Evolutionary conservation across 176 grass and related monocot genomes (phyloP), one percentile per base, ranked within the genome.

Genomic region (Saccharum spontaneum): DNA sequence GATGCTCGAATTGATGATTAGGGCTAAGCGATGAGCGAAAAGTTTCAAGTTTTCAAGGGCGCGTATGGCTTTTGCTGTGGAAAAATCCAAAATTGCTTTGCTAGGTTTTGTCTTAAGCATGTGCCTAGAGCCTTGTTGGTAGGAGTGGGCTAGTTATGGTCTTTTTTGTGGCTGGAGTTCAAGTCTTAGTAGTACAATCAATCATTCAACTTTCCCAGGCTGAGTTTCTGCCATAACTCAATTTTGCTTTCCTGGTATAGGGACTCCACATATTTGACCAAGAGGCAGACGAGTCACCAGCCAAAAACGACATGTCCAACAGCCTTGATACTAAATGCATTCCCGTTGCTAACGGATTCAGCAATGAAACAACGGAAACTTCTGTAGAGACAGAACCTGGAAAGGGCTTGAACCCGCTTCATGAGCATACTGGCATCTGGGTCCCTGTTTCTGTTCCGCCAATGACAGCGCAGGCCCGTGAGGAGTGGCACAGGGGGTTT

Each of bases 401-500:
- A 33, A 79, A 83, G 23, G 48, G 85, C 38, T 79, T 85, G 22
- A 87, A 91, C 59, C 87, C 86, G 8, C 87, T 94, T 39, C 88
- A 79, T 90, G 87, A 95, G 84, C 93, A 98, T 69, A 92, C 87
- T 17, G 96, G 88, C 57, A 85, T 92, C 54, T 98, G 96, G 96
- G 89, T 94, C 80, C 96, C 96, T 81, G 92, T 88, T 79, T 92
- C 93, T 67, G 91, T 95, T 38, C 93, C 93, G 4, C 96, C 93
- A 4, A 94, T 95, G 96, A 90, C 88, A 26, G 79, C 88, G 8
- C 84, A 90, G 67, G 80, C 90, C 18, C 85, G 82, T 2, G 83
- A 95, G 69, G 87, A 98, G 71, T 98, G 91, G 93, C 48, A 83
- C 55, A 89, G 73, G 24, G 89, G 93, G 12, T 95, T 98, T 74